A percentile compares a stretch with the other conserved stretches of the same genome.
phyloP scores from a whole-genome alignment of 495 filamentous ascomycete genomes.

The Rhypophila decipiens region DNA sequence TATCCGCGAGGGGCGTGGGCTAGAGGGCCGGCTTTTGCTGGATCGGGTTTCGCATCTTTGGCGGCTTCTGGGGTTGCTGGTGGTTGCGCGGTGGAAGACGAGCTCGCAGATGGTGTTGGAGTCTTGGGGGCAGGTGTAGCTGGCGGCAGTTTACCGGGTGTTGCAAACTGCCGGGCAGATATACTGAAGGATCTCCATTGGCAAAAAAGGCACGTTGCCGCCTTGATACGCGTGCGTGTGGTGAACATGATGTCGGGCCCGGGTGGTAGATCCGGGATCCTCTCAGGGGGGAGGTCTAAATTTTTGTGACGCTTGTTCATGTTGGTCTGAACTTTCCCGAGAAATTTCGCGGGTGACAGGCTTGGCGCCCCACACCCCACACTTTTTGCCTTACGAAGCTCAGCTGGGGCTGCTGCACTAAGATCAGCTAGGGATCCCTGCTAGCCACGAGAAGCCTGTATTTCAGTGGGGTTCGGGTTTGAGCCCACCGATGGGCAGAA shows the following conservation, averaged over 20 bases:
- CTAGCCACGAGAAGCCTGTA: too few species aligned
- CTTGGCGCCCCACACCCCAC: background rate
- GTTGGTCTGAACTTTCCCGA: background rate
- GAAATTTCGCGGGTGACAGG: background rate
- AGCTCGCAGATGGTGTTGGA: background rate
- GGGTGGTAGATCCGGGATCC: background rate
- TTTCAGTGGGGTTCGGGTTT: too few species aligned
- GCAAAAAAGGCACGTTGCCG: slow-evolving; percentile 34
- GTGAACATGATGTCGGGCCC: slow-evolving; percentile 19
- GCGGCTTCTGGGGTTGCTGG: background rate
- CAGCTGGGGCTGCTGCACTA: background rate
- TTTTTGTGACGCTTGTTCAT: background rate
- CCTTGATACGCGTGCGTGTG: slow-evolving; percentile 10
- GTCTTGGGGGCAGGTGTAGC: slow-evolving; percentile 1
- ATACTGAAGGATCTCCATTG: slow-evolving; percentile 44
- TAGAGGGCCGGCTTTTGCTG: slow-evolving; percentile 30
- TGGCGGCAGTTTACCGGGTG: background rate
- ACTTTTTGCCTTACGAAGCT: background rate
- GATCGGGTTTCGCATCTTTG: slow-evolving; percentile 11
- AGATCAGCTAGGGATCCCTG: too few species aligned
- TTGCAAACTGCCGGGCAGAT: slow-evolving; percentile 31
- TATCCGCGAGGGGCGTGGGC: slow-evolving; percentile 46
- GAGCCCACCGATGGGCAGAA: too few species aligned
- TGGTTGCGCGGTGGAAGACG: background rate
- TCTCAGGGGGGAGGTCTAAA: slow-evolving; percentile 9